These are phyloP conservation scores for Apiotrichum gamsii DNA, from an alignment of 1,284 basidiomycete genomes.

Conservation along the genomic window DNA sequence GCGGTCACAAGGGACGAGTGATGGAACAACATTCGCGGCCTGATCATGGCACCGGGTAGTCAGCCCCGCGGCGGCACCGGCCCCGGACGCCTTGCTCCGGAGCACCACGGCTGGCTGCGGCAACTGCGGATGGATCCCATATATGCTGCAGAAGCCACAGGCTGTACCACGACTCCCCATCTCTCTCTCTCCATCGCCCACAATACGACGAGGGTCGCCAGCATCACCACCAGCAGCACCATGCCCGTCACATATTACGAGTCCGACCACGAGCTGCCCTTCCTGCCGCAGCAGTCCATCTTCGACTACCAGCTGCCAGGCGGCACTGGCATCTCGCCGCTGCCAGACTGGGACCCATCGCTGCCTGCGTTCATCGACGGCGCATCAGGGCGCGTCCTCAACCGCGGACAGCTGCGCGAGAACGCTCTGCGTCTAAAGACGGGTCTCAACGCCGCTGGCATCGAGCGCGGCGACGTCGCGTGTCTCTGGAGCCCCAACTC, in stretches of 20 bases:
- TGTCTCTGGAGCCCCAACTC: conserved; percentile 52
- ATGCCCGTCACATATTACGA: conserved; percentile 7
- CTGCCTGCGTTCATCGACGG: conserved; percentile 63
- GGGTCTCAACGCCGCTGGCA: conserved; percentile 48
- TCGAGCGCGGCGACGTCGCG: conserved; percentile 32
- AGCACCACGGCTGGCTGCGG: too few relatives aligned
- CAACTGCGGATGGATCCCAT: too few relatives aligned
- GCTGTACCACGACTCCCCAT: too few relatives aligned
- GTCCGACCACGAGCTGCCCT: conserved; percentile 5
- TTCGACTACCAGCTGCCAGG: conserved; percentile 10
- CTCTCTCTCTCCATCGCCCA: not conserved
- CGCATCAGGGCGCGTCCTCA: conserved; percentile 54
- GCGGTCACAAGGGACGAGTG: too few relatives aligned
- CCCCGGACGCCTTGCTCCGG: too few relatives aligned
- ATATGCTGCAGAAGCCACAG: too few relatives aligned
- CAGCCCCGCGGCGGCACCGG: too few relatives aligned
- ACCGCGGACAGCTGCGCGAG: conserved; percentile 55
- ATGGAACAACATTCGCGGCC: too few relatives aligned
- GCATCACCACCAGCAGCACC: not conserved
- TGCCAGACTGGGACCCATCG: conserved; percentile 28
- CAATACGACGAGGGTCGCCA: too few relatives aligned
- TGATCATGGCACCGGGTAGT: too few relatives aligned
- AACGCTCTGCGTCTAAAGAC: conserved; percentile 57
- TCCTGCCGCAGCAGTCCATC: conserved; percentile 8
- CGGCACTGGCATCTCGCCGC: conserved; percentile 8